These are phyloP conservation scores for Chrysanthemum makinoi DNA, from an alignment of 129 eudicot genomes.

Conservation along the genomic window DNA sequence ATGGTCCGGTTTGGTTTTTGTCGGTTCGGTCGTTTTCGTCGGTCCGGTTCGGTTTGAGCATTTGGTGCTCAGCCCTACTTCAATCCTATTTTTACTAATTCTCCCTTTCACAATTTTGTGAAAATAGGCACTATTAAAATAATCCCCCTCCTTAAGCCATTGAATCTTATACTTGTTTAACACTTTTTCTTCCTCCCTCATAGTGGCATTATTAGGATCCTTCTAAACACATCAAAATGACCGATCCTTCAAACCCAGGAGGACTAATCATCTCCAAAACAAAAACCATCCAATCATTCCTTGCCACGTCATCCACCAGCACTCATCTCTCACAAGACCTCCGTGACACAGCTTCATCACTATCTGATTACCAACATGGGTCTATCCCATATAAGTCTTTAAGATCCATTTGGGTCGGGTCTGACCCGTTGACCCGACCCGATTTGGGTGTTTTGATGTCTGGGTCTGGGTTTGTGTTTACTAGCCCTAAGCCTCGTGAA, in stretches of 20 bases:
- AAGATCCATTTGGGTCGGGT: slow-evolving; percentile 63
- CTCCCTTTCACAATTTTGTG: no score
- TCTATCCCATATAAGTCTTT: slow-evolving; percentile 70
- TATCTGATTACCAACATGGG: slow-evolving; percentile 34
- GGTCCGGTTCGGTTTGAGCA: no score
- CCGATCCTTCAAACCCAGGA: slow-evolving; percentile 19
- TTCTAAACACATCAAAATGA: no score
- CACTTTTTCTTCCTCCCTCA: no score
- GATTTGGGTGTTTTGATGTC: slow-evolving; percentile 39
- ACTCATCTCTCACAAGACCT: slow-evolving; percentile 38
- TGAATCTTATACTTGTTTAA: no score
- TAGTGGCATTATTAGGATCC: no score
- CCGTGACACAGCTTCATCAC: slow-evolving; percentile 48
- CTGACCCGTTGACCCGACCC: slow-evolving; percentile 59
- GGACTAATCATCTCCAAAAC: slow-evolving; percentile 39
- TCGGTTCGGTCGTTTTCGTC: no score
- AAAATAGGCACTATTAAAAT: no score
- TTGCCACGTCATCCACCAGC: slow-evolving; percentile 39
- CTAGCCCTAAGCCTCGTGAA: slow-evolving; percentile 71
- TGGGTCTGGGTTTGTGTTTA: slow-evolving; percentile 57
- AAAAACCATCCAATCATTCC: slow-evolving; percentile 40
- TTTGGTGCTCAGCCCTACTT: no score
- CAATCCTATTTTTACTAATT: no score
- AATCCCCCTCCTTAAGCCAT: no score
- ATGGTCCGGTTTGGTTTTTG: no score